A percentile compares a stretch with the other conserved stretches of the same genome.
Conservation (phyloP, 1,139 yeast genomes). For the Kodamaea sp. region DNA sequence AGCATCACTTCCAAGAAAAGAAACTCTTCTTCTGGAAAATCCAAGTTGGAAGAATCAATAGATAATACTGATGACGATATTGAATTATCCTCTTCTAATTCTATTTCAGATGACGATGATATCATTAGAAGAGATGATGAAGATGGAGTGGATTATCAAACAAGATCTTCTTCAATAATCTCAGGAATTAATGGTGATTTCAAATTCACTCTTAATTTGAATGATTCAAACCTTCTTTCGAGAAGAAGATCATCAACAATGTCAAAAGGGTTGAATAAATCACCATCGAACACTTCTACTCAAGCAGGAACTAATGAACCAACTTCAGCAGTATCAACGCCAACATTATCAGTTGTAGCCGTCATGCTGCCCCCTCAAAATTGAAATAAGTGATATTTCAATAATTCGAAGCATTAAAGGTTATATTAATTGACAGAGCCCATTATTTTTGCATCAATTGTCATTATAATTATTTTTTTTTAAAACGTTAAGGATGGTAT, state of each 20-base stretch:
- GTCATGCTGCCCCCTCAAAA: no score
- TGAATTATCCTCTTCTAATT: constrained; percentile 13
- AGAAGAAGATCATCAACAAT: constrained; percentile 28
- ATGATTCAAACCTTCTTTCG: constrained; percentile 40
- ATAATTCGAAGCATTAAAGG: no score
- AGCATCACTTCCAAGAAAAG: constrained; percentile 17
- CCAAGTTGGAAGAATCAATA: constrained; percentile 7
- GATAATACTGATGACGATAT: constrained; percentile 12
- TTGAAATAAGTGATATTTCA: no score
- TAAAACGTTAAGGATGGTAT: background rate
- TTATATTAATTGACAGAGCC: no score
- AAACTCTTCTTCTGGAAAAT: constrained; percentile 7
- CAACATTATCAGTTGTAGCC: no score
- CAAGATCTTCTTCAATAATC: constrained; percentile 43
- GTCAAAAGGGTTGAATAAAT: constrained; percentile 12
- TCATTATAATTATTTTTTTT: constrained; percentile 2
- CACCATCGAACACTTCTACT: constrained; percentile 4
- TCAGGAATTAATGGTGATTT: constrained; percentile 39
- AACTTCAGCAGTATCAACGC: background rate
- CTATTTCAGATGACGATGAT: constrained; percentile 8
- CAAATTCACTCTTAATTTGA: constrained; percentile 42
- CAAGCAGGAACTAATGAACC: constrained; percentile 2
- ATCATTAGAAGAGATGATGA: constrained; percentile 8
- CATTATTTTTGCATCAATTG: constrained; percentile 1
- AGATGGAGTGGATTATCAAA: constrained; percentile 27